A percentile compares a stretch with the other conserved stretches of the same genome.
phyloP scores from a whole-genome alignment of 2,329 filamentous ascomycete genomes.

The Septoria linicola region DNA sequence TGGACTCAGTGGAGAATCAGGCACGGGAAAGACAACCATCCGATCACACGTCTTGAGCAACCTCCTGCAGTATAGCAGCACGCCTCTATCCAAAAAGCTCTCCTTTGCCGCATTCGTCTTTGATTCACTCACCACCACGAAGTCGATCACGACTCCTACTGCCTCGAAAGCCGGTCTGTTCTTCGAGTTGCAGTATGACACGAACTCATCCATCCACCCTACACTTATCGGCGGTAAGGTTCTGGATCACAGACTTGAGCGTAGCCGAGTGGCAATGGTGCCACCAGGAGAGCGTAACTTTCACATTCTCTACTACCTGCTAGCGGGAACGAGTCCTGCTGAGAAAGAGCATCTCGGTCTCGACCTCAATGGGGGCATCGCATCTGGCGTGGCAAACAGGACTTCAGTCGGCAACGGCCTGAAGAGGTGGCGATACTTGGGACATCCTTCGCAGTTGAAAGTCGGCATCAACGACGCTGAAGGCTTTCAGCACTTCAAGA shows the following conservation, averaged over 20 bases:
- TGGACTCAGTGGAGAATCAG: conserved; percentile 77
- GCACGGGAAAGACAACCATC: conserved; percentile 92
- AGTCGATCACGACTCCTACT: conserved; percentile 90
- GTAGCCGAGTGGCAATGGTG: conserved; percentile 85
- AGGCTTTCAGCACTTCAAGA: conserved; percentile 97
- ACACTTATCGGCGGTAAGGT: conserved; percentile 91
- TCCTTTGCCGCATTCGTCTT: conserved; percentile 94
- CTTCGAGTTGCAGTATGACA: conserved; percentile 96
- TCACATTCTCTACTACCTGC: conserved; percentile 90
- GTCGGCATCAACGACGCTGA: conserved; percentile 95
- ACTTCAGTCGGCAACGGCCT: conserved; percentile 56
- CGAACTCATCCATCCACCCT: conserved; percentile 76
- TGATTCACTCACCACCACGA: conserved; percentile 93
- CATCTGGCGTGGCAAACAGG: conserved; percentile 57
- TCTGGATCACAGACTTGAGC: conserved; percentile 86
- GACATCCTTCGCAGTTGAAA: conserved; percentile 93
- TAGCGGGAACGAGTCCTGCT: conserved; percentile 84
- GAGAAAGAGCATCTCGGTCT: conserved; percentile 84
- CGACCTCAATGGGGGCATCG: conserved; percentile 44
- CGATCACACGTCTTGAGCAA: conserved; percentile 84
- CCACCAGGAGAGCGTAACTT: conserved; percentile 96
- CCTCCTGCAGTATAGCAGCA: conserved; percentile 84
- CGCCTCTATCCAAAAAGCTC: conserved; percentile 87
- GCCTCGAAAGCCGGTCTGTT: conserved; percentile 95
- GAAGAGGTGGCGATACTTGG: conserved; percentile 93